phyloP scores from a whole-genome alignment of 192 early-diverging fungal genomes.

The Globomyces pollinis-pini region DNA sequence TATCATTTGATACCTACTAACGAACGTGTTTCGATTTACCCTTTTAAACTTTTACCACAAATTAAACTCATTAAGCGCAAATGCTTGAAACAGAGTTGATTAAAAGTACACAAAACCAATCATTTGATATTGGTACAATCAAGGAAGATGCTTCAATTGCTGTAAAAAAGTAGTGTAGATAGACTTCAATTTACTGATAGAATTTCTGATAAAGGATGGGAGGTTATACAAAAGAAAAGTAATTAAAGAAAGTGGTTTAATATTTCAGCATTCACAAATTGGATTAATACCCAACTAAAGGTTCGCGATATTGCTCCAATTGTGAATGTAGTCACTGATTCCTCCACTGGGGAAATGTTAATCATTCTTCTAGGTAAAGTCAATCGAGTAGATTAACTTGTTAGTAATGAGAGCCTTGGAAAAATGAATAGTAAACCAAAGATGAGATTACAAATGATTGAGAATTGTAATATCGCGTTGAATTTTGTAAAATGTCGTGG shows the following conservation, averaged over 20 bases:
- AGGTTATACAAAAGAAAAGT: slow-evolving; percentile 89
- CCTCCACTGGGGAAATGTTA: slow-evolving; percentile 58
- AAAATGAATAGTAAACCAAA: slow-evolving; percentile 81
- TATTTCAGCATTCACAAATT: slow-evolving; percentile 71
- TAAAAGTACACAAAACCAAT: too few species aligned
- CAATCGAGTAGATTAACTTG: slow-evolving; percentile 69
- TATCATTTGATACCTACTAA: too few species aligned
- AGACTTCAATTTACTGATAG: slow-evolving; percentile 7
- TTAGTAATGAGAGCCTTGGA: slow-evolving; percentile 80
- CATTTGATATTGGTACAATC: too few species aligned
- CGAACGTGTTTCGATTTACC: too few species aligned
- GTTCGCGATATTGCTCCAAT: slow-evolving; percentile 20
- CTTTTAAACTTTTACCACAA: too few species aligned
- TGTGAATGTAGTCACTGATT: slow-evolving; percentile 48
- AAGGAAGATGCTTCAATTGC: too few species aligned
- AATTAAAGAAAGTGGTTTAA: slow-evolving; percentile 17
- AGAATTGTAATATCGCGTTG: slow-evolving; percentile 90
- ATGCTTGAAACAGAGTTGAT: too few species aligned
- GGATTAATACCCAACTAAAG: slow-evolving; percentile 40
- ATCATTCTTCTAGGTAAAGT: slow-evolving; percentile 52
- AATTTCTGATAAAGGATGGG: slow-evolving; percentile 73
- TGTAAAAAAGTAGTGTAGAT: too few species aligned
- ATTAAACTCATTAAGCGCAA: too few species aligned
- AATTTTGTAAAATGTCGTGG: slow-evolving; percentile 84
- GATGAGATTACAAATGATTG: slow-evolving; percentile 90